Conservation (phyloP, 2,329 filamentous ascomycete genomes). For the Exophiala alcalophila region DNA sequence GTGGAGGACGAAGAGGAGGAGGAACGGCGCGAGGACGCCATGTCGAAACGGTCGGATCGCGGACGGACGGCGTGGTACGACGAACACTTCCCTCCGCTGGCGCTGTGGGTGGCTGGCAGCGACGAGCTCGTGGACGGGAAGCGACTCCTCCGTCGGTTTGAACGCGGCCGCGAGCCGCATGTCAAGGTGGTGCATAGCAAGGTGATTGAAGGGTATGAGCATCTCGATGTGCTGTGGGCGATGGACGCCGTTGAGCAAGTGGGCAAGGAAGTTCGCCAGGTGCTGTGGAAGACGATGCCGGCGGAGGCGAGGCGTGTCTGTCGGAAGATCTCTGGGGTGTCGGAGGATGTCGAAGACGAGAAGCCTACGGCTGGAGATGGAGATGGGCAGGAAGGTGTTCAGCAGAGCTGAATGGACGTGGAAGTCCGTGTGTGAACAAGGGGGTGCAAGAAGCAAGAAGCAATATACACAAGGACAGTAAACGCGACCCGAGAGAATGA, state of each 20-base stretch:
- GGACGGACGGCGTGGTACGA: constrained; percentile 72
- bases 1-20: constrained; percentile 34
- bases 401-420: too few species aligned
- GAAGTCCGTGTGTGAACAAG: constrained; percentile 8
- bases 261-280: constrained; percentile 73
- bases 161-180: constrained; percentile 73
- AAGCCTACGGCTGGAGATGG: neutral
- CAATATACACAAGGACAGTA: neutral
- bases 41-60: constrained; percentile 13
- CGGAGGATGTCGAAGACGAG: constrained; percentile 9
- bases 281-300: constrained; percentile 74
- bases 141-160: constrained; percentile 69
- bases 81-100: constrained; percentile 72
- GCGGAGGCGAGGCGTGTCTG: constrained; percentile 57
- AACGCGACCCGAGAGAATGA: neutral
- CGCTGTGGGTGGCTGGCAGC: constrained; percentile 79
- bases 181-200: constrained; percentile 78
- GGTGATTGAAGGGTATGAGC: constrained; percentile 83
- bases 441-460: too few species aligned
- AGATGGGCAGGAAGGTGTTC: constrained; percentile 3
- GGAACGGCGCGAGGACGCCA: constrained; percentile 19
- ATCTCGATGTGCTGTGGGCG: constrained; percentile 92
- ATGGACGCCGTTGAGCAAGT: constrained; percentile 83
- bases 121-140: constrained; percentile 83
- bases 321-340: constrained; percentile 63